These are phyloP conservation scores for Cornus controversa DNA, from an alignment of 148 eudicot species.

Conservation along the genomic window DNA sequence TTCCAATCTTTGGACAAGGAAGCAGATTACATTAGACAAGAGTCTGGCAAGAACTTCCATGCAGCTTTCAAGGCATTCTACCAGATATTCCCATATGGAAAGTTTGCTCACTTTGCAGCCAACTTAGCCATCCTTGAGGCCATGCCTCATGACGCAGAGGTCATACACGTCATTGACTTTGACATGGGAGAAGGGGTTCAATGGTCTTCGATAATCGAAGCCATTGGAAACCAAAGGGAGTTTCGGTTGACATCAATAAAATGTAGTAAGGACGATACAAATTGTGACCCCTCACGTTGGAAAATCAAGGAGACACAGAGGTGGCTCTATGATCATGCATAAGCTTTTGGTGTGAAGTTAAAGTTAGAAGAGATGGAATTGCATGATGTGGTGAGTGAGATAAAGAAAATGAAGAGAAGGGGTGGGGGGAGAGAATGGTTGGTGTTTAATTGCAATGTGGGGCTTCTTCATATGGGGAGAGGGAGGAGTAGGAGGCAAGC, in stretches of 20 bases:
- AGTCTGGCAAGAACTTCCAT: constrained; percentile 25
- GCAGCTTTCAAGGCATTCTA: constrained; percentile 22
- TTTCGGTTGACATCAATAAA: constrained; percentile 20
- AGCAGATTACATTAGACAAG: constrained; percentile 20
- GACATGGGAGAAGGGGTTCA: constrained; percentile 23
- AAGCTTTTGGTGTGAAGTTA: constrained; percentile 18
- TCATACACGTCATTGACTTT: constrained; percentile 24
- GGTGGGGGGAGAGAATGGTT: constrained; percentile 19
- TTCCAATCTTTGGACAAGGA: constrained; percentile 18
- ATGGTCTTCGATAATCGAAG: constrained; percentile 25
- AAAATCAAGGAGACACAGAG: constrained; percentile 27
- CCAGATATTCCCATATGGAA: constrained; percentile 24
- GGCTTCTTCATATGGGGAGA: constrained; percentile 41
- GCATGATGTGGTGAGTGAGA: constrained; percentile 13
- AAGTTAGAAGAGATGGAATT: constrained; percentile 24
- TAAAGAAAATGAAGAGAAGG: constrained; percentile 7
- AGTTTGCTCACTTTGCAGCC: constrained; percentile 23
- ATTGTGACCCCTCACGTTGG: constrained; percentile 15
- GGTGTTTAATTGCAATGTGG: constrained; percentile 37
- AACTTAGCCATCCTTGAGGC: constrained; percentile 20
- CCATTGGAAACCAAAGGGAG: constrained; percentile 17
- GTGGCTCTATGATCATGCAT: constrained; percentile 20
- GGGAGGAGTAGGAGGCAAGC: constrained; percentile 19
- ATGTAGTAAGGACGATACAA: constrained; percentile 8
- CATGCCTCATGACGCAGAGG: constrained; percentile 6